phyloP scores from a whole-genome alignment of 2,329 filamentous ascomycete genomes.

The Hypoxylon sp. region DNA sequence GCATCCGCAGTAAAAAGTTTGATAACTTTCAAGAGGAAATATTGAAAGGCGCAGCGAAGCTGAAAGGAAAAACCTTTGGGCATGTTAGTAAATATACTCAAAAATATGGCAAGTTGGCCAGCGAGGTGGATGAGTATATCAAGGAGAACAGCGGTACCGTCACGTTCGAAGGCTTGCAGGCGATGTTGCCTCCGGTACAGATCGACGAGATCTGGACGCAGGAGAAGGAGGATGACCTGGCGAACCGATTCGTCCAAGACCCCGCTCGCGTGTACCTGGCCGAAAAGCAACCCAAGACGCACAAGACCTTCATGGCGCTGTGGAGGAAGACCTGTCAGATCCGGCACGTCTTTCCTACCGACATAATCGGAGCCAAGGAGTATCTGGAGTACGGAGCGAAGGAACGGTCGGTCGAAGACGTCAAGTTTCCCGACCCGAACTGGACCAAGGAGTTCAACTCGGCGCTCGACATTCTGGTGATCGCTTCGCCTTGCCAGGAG shows the following conservation, averaged over 20 bases:
- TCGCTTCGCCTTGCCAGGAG: slow-evolving; percentile 14
- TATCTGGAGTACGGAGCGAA: slow-evolving; percentile 9
- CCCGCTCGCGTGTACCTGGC: not conserved
- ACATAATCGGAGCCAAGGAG: slow-evolving; percentile 12
- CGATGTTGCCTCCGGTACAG: not conserved
- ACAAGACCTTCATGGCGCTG: slow-evolving; percentile 2
- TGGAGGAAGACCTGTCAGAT: slow-evolving; percentile 17
- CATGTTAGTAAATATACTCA: too few relatives aligned
- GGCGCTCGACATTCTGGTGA: slow-evolving; percentile 6
- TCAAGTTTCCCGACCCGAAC: slow-evolving; percentile 13
- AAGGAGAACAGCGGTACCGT: too few relatives aligned
- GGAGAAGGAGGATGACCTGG: not conserved
- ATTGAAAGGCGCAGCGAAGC: too few relatives aligned
- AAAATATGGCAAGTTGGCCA: too few relatives aligned
- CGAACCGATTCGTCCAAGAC: not conserved
- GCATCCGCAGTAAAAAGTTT: too few relatives aligned
- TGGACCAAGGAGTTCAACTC: slow-evolving; percentile 20
- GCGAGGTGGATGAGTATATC: too few relatives aligned
- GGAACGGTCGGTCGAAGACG: slow-evolving; percentile 1
- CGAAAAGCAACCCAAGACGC: not conserved
- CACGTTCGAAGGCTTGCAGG: not conserved
- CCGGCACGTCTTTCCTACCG: slow-evolving; percentile 17
- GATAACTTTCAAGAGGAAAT: too few relatives aligned
- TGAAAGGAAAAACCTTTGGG: too few relatives aligned
- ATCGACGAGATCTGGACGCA: not conserved